phyloP scores from a whole-genome alignment of 108 stramenopile genomes.

The Conticribra guillardii region DNA sequence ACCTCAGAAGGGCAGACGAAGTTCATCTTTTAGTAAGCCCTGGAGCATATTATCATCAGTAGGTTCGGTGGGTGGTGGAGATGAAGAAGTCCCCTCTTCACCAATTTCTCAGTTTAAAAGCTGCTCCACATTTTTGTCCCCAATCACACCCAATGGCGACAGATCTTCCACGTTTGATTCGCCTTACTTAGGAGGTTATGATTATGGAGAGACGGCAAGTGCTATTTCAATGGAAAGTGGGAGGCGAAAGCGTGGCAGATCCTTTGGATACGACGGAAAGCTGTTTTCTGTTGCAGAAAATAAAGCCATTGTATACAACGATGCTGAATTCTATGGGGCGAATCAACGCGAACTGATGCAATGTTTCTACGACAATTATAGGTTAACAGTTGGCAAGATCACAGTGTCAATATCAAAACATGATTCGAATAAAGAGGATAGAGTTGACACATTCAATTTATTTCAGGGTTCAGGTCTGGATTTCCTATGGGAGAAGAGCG shows the following conservation, averaged over 20 bases:
- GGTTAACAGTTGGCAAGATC: slow-evolving; percentile 27
- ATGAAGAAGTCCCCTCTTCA: no score
- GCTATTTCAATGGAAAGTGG: slow-evolving; percentile 9
- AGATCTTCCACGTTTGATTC: neutral
- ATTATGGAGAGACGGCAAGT: neutral
- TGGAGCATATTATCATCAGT: no score
- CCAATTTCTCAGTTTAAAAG: no score
- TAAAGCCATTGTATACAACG: neutral
- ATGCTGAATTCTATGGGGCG: neutral
- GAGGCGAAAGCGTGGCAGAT: slow-evolving; percentile 6
- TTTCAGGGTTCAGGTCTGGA: slow-evolving; percentile 35
- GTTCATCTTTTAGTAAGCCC: no score
- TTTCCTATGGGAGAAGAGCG: slow-evolving; percentile 53
- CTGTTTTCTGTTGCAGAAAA: slow-evolving; percentile 10
- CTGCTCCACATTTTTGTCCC: no score
- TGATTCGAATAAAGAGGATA: no score
- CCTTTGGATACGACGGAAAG: slow-evolving; percentile 8
- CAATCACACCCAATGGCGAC: no score
- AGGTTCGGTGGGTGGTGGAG: no score
- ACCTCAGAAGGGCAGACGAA: no score
- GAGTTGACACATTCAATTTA: slow-evolving; percentile 14
- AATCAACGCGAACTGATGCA: slow-evolving; percentile 16
- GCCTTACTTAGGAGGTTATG: neutral
- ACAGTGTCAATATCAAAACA: slow-evolving; percentile 3
- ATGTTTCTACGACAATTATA: slow-evolving; percentile 65